Evolutionary conservation across 2,329 filamentous ascomycete species (phyloP).

Genomic region (Alternaria incomplexa): DNA sequence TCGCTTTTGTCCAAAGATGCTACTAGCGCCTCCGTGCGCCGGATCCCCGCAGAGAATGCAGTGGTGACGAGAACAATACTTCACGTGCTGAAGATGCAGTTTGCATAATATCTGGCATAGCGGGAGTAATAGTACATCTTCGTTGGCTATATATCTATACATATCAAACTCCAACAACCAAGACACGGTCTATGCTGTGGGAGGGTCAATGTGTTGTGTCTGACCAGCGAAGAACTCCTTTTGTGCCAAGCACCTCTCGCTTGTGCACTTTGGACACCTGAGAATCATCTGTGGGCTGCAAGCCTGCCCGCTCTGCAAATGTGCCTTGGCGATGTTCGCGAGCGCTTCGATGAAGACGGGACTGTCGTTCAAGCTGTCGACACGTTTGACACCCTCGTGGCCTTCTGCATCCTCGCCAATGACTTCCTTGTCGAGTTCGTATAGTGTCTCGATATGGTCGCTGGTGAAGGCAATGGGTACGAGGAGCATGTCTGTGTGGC

Average conservation of each 20-base stretch:
- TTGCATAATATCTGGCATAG: background rate
- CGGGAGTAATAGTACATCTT: background rate
- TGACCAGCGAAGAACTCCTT: conserved; percentile 68
- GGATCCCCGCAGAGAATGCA: background rate
- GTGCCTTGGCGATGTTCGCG: conserved; percentile 82
- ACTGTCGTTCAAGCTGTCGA: conserved; percentile 90
- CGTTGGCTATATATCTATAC: background rate
- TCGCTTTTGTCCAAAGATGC: background rate
- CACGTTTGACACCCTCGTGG: conserved; percentile 72
- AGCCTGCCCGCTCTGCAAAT: conserved; percentile 72
- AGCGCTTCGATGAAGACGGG: conserved; percentile 89
- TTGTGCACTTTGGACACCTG: conserved; percentile 92
- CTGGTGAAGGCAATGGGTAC: conserved; percentile 98
- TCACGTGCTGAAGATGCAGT: background rate
- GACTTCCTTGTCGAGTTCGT: conserved; percentile 91
- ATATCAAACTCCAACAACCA: background rate
- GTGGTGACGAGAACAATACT: background rate
- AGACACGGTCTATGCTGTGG: conserved; percentile 5
- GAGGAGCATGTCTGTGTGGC: conserved; percentile 86
- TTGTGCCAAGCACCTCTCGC: conserved; percentile 81
- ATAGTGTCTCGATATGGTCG: conserved; percentile 98
- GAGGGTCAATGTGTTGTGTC: conserved; percentile 30
- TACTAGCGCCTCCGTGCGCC: background rate
- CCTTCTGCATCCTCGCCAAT: conserved; percentile 76
- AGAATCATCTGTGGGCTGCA: conserved; percentile 88